Evolutionary conservation across 768 basidiomycete genomes (phyloP).

Genomic region (Amyloporia xantha): DNA sequence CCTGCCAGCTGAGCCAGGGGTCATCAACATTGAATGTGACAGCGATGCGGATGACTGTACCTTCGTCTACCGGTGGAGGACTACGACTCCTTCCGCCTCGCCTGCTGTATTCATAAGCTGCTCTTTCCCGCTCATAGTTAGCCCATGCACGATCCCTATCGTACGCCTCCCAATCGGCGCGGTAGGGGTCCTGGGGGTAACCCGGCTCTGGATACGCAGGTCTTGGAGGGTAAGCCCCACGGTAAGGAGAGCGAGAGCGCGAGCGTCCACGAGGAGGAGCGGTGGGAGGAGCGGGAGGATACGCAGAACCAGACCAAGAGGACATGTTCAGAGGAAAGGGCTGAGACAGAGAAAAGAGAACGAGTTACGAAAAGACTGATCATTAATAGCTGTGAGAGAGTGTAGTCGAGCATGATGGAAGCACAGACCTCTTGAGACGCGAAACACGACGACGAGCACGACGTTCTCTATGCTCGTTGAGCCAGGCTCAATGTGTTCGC

Average conservation of each 20-base stretch:
- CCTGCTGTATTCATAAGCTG: constrained; percentile 58
- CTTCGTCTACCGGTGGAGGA: constrained; percentile 63
- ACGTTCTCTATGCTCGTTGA: constrained; percentile 31
- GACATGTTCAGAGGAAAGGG: constrained; percentile 65
- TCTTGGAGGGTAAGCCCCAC: constrained; percentile 47
- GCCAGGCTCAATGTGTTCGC: constrained; percentile 49
- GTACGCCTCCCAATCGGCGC: constrained; percentile 62
- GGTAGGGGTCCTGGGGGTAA: constrained; percentile 53
- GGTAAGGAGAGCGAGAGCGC: constrained; percentile 71
- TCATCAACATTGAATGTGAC: constrained; percentile 4
- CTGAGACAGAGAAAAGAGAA: constrained; percentile 48
- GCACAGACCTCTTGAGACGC: constrained; percentile 84
- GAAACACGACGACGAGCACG: constrained; percentile 32
- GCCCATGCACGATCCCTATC: constrained; percentile 68
- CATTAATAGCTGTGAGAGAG: constrained; percentile 65
- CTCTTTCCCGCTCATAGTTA: constrained; percentile 63
- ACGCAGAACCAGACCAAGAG: constrained; percentile 63
- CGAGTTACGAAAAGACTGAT: constrained; percentile 47
- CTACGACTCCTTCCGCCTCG: constrained; percentile 77
- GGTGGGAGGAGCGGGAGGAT: constrained; percentile 56
- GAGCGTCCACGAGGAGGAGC: constrained; percentile 71
- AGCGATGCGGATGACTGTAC: constrained; percentile 34
- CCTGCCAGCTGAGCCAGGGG: constrained; percentile 39
- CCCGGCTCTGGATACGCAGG: constrained; percentile 48
- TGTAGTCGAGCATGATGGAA: constrained; percentile 83